Evolutionary conservation across 805 yeast genomes (phyloP).

Genomic region (Nakazawaea ernobii): DNA sequence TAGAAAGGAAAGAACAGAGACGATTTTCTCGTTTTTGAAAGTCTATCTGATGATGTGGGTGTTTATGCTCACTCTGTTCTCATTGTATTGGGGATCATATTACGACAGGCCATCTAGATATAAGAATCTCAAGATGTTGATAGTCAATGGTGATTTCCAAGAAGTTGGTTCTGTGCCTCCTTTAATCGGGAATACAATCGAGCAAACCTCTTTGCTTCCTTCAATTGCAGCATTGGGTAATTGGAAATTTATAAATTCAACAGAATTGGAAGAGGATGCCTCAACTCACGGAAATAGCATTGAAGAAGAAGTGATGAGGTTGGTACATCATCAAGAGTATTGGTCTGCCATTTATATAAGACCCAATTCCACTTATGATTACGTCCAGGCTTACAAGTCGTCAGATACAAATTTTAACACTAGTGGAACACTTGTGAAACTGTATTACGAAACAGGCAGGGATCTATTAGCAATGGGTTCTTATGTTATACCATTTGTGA

Average conservation of each 20-base stretch:
- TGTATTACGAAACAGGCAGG: slow-evolving; percentile 55
- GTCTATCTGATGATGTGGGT: slow-evolving; percentile 27
- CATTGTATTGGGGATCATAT: slow-evolving; percentile 40
- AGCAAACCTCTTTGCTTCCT: slow-evolving; percentile 17
- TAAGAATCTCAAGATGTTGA: slow-evolving; percentile 26
- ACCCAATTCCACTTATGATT: slow-evolving; percentile 42
- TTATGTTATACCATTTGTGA: slow-evolving; percentile 3
- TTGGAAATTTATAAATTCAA: slow-evolving; percentile 17
- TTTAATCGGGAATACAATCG: slow-evolving; percentile 16
- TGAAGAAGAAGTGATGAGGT: slow-evolving; percentile 31
- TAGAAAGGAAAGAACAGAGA: slow-evolving; percentile 10
- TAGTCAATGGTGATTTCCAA: slow-evolving; percentile 31
- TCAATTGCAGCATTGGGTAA: slow-evolving; percentile 14
- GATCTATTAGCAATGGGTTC: slow-evolving; percentile 25
- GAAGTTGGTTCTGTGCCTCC: slow-evolving; percentile 1
- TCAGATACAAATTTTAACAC: slow-evolving; percentile 20
- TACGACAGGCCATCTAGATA: slow-evolving; percentile 23
- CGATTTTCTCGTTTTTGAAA: slow-evolving; percentile 15
- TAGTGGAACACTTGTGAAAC: slow-evolving; percentile 28
- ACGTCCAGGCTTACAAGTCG: slow-evolving; percentile 28
- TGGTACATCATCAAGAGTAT: slow-evolving; percentile 46
- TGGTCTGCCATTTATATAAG: slow-evolving; percentile 56
- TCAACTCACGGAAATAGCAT: slow-evolving; percentile 22
- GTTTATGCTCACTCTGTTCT: slow-evolving; percentile 28
- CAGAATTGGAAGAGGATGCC: slow-evolving; percentile 26